A percentile compares a stretch with the other conserved stretches of the same genome.
These are phyloP conservation scores for Inonotus hispidus DNA, from an alignment of 1,284 basidiomycete genomes.

Conservation along the genomic window DNA sequence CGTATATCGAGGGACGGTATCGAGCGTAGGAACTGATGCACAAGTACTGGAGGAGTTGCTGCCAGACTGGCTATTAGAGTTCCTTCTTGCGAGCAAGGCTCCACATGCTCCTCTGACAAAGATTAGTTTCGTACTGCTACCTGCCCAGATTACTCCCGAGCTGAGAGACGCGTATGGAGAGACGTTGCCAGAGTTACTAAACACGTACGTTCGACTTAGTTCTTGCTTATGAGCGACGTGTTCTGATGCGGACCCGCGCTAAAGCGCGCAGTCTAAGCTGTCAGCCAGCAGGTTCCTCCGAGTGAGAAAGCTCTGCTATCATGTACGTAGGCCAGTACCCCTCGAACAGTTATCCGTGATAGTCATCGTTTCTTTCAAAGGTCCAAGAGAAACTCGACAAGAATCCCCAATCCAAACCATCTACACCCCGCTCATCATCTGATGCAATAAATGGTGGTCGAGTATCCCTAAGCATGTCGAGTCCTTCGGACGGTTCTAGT, in stretches of 20 bases:
- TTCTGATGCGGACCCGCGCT: constrained; percentile 16
- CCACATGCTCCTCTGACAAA: constrained; percentile 53
- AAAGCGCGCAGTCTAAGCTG: constrained; percentile 73
- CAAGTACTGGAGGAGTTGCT: constrained; percentile 69
- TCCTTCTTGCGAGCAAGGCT: constrained; percentile 67
- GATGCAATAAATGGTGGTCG: constrained; percentile 27
- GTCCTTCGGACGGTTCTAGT: not conserved
- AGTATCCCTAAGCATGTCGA: not conserved
- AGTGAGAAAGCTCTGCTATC: constrained; percentile 76
- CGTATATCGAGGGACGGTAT: constrained; percentile 71
- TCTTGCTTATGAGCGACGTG: not conserved
- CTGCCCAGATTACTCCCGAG: constrained; percentile 44
- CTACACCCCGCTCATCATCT: constrained; percentile 38
- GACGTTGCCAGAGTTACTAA: constrained; percentile 68
- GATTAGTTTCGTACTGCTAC: constrained; percentile 84
- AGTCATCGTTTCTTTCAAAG: constrained; percentile 32
- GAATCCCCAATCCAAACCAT: constrained; percentile 28
- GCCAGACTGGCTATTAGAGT: constrained; percentile 89
- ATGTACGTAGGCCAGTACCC: constrained; percentile 49
- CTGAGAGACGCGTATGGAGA: constrained; percentile 46
- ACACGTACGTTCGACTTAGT: constrained; percentile 49
- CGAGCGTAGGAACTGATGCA: constrained; percentile 59
- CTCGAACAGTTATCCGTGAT: not conserved
- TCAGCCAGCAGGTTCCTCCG: constrained; percentile 85
- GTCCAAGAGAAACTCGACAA: constrained; percentile 85